These are phyloP conservation scores for Emmonsiellopsis sp. DNA, from an alignment of 2,329 filamentous ascomycete species.

Conservation along the genomic window DNA sequence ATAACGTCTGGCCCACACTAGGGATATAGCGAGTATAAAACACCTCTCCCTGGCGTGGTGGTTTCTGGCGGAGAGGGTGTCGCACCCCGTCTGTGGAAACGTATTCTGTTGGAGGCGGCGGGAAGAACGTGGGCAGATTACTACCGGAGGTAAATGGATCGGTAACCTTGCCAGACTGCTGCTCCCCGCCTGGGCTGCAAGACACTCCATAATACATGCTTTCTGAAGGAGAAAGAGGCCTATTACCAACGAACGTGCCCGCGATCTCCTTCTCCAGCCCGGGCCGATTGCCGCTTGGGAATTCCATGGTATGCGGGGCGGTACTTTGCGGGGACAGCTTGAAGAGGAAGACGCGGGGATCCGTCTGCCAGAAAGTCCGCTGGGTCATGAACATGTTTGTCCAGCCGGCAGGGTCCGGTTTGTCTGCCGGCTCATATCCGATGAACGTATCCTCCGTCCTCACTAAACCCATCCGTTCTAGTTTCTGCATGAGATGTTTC, in stretches of 20 bases:
- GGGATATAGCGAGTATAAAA: constrained; percentile 86
- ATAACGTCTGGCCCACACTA: constrained; percentile 72
- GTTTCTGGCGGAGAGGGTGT: constrained; percentile 80
- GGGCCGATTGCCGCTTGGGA: constrained; percentile 38
- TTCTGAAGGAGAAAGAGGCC: not conserved
- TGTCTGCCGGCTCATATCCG: constrained; percentile 50
- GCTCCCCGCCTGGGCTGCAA: not conserved
- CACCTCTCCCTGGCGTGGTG: constrained; percentile 78
- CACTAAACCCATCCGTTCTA: constrained; percentile 87
- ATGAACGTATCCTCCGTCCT: constrained; percentile 66
- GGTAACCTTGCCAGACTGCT: constrained; percentile 3
- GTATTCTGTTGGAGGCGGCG: constrained; percentile 73
- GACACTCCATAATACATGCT: not conserved
- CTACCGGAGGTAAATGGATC: constrained; percentile 74
- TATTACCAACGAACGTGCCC: not conserved
- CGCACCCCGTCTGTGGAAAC: constrained; percentile 66
- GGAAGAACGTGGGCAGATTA: constrained; percentile 84
- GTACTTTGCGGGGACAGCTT: constrained; percentile 54
- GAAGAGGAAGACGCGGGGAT: constrained; percentile 79
- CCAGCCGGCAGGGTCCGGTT: constrained; percentile 59
- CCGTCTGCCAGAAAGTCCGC: constrained; percentile 84
- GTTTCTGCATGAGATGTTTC: constrained; percentile 73
- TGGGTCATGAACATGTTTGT: constrained; percentile 67
- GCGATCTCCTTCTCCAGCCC: constrained; percentile 4
- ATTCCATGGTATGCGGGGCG: constrained; percentile 36